Base-by-base conservation (phyloP, 2,329 filamentous ascomycete species). In the Fusarium verticillioides region DNA sequence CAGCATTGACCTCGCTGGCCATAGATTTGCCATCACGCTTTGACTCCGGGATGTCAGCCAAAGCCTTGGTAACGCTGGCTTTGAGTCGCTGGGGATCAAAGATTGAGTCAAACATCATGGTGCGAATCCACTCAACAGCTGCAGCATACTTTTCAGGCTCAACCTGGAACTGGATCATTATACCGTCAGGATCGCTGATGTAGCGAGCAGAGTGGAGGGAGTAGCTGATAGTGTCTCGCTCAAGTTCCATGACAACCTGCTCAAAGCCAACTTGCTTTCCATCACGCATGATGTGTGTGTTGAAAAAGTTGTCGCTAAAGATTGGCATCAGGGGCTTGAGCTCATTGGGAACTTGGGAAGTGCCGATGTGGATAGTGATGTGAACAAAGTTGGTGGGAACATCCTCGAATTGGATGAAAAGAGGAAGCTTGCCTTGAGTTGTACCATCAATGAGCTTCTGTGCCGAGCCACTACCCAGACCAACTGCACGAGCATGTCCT, bases 351-450 rank as follows among this genome's bases (percentile, higher is more conserved):
- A 98, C 86, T 37, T 90, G 86, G 4, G 91, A 88, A 2, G 95
- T 97, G 59, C 94, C 94, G 56, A 98, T 86, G 63, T 96, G 90
- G 28, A 98, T 83, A 53, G 90, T 92, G 65, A 98, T 88, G 76
- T 96, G 93, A 11, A 97, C 94, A 81, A 99, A 99, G 79, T 94
- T 97, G 66, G 94, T 97, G 5, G 93, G 92, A 19, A 98, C 95
- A 78, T 97, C 92, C 82, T 99, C 96, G 74, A 97, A 99, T 82
- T 99, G 96, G n/a, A 99, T 87, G 82, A 98, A 99, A 5, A 98
- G 85, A 1, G 94, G 93, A n/a, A 91, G 80, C 40, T 91, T 82
- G 11, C 84, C 85, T 23, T 84, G 74, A 42, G 88, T 86, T 44
- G 94, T 90, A 19, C 87, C 85, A 79, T 98, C 94, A 54, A 99